Evolutionary conservation across 306 rosid genomes (phyloP).

Genomic region (Corylus avellana): DNA sequence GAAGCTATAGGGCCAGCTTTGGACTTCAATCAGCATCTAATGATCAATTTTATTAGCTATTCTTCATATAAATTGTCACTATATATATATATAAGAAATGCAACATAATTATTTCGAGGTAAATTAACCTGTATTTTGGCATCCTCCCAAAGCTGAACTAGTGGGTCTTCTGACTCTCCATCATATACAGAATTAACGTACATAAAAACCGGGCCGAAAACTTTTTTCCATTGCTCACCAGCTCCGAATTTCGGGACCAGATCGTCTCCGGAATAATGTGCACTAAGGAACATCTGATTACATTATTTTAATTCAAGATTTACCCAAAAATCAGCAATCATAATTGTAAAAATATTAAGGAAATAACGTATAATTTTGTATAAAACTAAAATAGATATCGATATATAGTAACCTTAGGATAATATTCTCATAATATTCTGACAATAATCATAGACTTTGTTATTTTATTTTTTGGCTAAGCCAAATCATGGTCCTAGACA

Average conservation of each 20-base stretch:
- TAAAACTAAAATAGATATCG: too few relatives aligned
- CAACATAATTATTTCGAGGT: neutral
- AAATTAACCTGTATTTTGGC: slow-evolving; percentile 70
- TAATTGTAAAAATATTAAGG: too few relatives aligned
- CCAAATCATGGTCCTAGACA: too few relatives aligned
- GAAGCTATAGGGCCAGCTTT: slow-evolving; percentile 86
- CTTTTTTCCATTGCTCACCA: slow-evolving; percentile 87
- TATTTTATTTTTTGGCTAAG: too few relatives aligned
- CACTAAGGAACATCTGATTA: slow-evolving; percentile 78
- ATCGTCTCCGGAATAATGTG: slow-evolving; percentile 86
- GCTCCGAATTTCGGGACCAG: slow-evolving; percentile 57
- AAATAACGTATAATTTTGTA: too few relatives aligned
- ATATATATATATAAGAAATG: neutral
- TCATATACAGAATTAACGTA: slow-evolving; percentile 57
- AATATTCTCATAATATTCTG: too few relatives aligned
- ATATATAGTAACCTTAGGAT: too few relatives aligned
- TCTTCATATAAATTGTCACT: neutral
- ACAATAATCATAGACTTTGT: too few relatives aligned
- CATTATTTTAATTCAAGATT: neutral
- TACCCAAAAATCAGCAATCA: neutral
- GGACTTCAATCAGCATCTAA: slow-evolving; percentile 70
- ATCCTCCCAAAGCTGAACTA: slow-evolving; percentile 64
- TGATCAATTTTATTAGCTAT: neutral
- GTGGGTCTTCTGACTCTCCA: slow-evolving; percentile 32
- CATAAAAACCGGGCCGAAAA: slow-evolving; percentile 81